Evolutionary conservation across 495 filamentous ascomycete species (phyloP).

Genomic region (Hypoxylon lienhwacheense): DNA sequence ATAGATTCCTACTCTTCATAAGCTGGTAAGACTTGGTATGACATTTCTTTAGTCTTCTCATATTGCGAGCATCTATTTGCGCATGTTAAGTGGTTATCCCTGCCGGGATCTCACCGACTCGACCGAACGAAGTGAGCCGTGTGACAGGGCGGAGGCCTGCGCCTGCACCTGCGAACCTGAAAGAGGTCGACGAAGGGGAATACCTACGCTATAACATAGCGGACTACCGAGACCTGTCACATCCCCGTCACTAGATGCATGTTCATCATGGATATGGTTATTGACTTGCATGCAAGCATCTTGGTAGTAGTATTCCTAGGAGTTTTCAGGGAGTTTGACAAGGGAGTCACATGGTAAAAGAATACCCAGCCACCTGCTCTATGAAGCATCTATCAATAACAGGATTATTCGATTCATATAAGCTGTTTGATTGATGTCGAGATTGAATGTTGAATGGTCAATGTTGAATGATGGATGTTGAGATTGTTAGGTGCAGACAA

Average conservation of each 20-base stretch:
- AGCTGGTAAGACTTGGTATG: conserved; percentile 18
- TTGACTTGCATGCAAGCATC: conserved; percentile 3
- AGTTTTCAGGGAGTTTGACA: too few species aligned
- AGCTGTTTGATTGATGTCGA: too few species aligned
- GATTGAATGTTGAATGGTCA: too few species aligned
- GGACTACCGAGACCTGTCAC: not conserved
- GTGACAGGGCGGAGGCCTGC: not conserved
- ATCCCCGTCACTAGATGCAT: not conserved
- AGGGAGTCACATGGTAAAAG: not conserved
- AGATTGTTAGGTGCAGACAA: too few species aligned
- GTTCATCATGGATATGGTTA: too few species aligned
- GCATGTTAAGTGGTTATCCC: conserved; percentile 10
- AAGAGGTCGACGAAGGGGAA: not conserved
- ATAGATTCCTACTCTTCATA: conserved; percentile 24
- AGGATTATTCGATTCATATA: too few species aligned
- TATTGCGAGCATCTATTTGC: conserved; percentile 9
- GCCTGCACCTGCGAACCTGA: too few species aligned
- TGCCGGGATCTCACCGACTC: too few species aligned
- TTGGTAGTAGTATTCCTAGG: conserved; percentile 4
- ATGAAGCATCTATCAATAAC: too few species aligned
- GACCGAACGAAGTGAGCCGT: not conserved
- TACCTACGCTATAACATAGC: too few species aligned
- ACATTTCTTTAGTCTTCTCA: conserved; percentile 10
- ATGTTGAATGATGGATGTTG: too few species aligned
- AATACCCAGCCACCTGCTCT: too few species aligned